Conservation (phyloP, 1,139 yeast species). For the Torulaspora pretoriensis region DNA sequence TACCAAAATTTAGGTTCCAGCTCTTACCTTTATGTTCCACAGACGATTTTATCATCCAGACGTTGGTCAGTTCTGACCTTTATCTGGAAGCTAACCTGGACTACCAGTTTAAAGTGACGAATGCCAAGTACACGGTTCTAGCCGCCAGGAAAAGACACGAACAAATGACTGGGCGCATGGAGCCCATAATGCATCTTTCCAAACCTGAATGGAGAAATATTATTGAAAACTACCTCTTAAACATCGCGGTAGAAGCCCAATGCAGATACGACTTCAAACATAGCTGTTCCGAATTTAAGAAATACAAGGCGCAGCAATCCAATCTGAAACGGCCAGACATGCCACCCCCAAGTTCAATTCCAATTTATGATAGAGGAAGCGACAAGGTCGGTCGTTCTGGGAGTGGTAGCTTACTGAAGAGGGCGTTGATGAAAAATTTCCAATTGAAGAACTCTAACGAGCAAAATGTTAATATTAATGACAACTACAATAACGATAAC, state of each 20-base stretch:
- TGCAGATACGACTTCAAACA: constrained; percentile 56
- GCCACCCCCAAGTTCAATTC: constrained; percentile 36
- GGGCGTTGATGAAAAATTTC: constrained; percentile 30
- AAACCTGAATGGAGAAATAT: constrained; percentile 65
- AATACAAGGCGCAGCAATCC: constrained; percentile 31
- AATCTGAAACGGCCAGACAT: constrained; percentile 31
- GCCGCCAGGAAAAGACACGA: constrained; percentile 52
- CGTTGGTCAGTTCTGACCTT: constrained; percentile 51
- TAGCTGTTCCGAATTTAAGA: constrained; percentile 44
- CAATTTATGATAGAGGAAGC: constrained; percentile 15
- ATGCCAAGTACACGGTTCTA: constrained; percentile 56
- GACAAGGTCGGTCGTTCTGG: constrained; percentile 5
- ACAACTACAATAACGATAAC: constrained; percentile 11
- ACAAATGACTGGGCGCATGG: constrained; percentile 26
- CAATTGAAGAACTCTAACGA: constrained; percentile 18
- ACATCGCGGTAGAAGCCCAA: constrained; percentile 65
- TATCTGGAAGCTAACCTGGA: constrained; percentile 58
- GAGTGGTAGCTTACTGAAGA: constrained; percentile 24
- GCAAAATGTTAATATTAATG: constrained; percentile 1
- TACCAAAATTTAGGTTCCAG: constrained; percentile 39
- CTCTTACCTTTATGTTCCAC: constrained; percentile 48
- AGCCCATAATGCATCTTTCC: constrained; percentile 34
- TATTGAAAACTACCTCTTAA: constrained; percentile 59
- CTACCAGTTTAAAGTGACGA: constrained; percentile 46
- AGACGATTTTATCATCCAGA: constrained; percentile 46